A percentile compares a stretch with the other conserved stretches of the same genome.
These are phyloP conservation scores for Hyphopichia wangnamkhiaoensis DNA, from an alignment of 1,139 yeast genomes.

Conservation along the genomic window DNA sequence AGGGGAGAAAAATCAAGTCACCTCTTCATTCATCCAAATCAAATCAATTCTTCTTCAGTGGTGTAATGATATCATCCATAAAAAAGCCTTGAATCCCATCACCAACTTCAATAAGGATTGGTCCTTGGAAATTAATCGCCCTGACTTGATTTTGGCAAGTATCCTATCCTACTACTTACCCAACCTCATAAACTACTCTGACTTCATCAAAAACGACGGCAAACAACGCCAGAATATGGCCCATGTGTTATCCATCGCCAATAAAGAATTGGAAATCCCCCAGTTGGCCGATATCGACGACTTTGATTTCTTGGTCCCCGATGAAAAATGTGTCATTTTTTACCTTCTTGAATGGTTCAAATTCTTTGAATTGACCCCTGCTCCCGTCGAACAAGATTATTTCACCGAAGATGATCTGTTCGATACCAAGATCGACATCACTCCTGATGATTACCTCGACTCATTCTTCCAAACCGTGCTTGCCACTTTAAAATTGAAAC, in stretches of 20 bases:
- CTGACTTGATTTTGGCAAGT: slow-evolving; percentile 27
- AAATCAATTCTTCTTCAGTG: slow-evolving; percentile 35
- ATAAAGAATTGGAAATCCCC: slow-evolving; percentile 51
- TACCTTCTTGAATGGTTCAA: slow-evolving; percentile 70
- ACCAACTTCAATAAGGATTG: slow-evolving; percentile 40
- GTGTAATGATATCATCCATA: slow-evolving; percentile 28
- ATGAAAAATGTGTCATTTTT: slow-evolving; percentile 66
- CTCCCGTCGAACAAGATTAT: too few relatives aligned
- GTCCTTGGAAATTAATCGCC: slow-evolving; percentile 35
- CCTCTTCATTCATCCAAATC: slow-evolving; percentile 30
- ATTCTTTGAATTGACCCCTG: slow-evolving; percentile 41
- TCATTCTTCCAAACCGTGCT: slow-evolving; percentile 22
- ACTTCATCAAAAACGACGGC: slow-evolving; percentile 40
- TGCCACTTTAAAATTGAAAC: slow-evolving; percentile 25
- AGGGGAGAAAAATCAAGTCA: slow-evolving; percentile 36
- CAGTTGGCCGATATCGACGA: slow-evolving; percentile 63
- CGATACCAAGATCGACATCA: neutral
- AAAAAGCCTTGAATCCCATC: slow-evolving; percentile 19
- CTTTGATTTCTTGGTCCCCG: slow-evolving; percentile 53
- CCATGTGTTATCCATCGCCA: slow-evolving; percentile 20
- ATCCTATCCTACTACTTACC: slow-evolving; percentile 24
- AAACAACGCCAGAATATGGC: slow-evolving; percentile 30
- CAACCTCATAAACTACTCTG: slow-evolving; percentile 13
- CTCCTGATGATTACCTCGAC: slow-evolving; percentile 8
- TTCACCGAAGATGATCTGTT: too few relatives aligned